A percentile compares a stretch with the other conserved stretches of the same genome.
phyloP scores from a whole-genome alignment of 2,329 filamentous ascomycete genomes.

The Phaeosphaeria sp. region DNA sequence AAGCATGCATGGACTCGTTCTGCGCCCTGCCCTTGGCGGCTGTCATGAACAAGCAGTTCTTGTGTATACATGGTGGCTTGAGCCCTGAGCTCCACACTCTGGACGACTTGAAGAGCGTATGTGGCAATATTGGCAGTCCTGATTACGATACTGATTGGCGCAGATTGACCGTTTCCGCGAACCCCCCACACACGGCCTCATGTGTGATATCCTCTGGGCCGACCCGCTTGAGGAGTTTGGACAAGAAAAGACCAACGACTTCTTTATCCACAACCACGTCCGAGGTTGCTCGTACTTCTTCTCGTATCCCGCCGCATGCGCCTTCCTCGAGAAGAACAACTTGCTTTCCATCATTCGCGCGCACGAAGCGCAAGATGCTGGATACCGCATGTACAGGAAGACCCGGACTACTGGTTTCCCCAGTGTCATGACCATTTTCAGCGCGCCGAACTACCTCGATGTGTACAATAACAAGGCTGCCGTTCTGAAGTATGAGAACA shows the following conservation, averaged over 20 bases:
- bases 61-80: conserved; percentile 96
- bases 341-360: conserved; percentile 95
- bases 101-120: conserved; percentile 87
- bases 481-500: conserved; percentile 99
- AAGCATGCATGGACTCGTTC: conserved; percentile 98
- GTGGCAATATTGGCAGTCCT: conserved; percentile 36
- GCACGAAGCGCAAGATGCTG: conserved; percentile 97
- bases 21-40: conserved; percentile 91
- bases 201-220: conserved; percentile 99
- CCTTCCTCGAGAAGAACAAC: conserved; percentile 99
- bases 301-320: conserved; percentile 95
- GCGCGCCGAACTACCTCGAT: conserved; percentile 96
- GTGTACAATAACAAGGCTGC: conserved; percentile 99
- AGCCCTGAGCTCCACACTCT: conserved; percentile 96
- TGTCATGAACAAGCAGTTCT: conserved; percentile 99
- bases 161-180: conserved; percentile 98
- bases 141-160: conserved; percentile 24
- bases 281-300: conserved; percentile 99
- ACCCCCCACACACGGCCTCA: conserved; percentile 94
- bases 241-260: conserved; percentile 97
- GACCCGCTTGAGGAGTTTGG: conserved; percentile 98
- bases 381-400: conserved; percentile 99
- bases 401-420: conserved; percentile 97
- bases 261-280: conserved; percentile 97
- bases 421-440: conserved; percentile 99